A percentile compares a stretch with the other conserved stretches of the same genome.
phyloP scores from a whole-genome alignment of 192 early-diverging fungal genomes.

The Podila epicladia region DNA sequence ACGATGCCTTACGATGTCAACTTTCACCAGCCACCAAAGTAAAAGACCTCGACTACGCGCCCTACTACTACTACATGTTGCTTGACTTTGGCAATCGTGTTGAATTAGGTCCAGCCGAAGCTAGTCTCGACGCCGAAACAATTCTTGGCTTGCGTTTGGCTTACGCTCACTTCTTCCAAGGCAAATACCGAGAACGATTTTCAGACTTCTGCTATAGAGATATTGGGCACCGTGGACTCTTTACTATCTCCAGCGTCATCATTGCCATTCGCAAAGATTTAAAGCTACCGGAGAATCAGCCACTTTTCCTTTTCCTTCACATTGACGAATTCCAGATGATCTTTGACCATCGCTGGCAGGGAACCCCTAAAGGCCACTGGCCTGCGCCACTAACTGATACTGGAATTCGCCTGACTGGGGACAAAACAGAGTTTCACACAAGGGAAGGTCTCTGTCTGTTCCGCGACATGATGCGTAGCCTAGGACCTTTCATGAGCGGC shows the following conservation, averaged over 20 bases:
- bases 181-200: conserved; percentile 8
- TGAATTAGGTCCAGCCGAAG: not conserved
- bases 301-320: conserved; percentile 19
- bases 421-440: too few relatives aligned
- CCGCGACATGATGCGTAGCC: conserved; percentile 8
- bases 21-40: too few relatives aligned
- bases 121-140: not conserved
- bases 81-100: conserved; percentile 3
- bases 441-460: conserved; percentile 4
- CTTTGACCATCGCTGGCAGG: not conserved
- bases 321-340: conserved; percentile 24
- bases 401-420: too few relatives aligned
- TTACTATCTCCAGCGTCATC: not conserved
- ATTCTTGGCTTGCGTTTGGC: conserved; percentile 17
- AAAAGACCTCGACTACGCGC: not conserved
- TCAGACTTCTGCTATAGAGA: not conserved
- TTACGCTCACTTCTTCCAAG: conserved; percentile 16
- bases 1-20: conserved; percentile 6
- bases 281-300: conserved; percentile 4
- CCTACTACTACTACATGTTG: conserved; percentile 10
- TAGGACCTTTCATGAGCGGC: conserved; percentile 15
- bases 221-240: not conserved
- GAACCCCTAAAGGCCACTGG: too few relatives aligned
- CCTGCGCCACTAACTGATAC: too few relatives aligned
- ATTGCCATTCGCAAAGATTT: conserved; percentile 11